Percentiles rank a stretch among this genome's conserved stretches.
Conservation (phyloP, 2,329 filamentous ascomycete species). For the Plenodomus tracheiphilus region DNA sequence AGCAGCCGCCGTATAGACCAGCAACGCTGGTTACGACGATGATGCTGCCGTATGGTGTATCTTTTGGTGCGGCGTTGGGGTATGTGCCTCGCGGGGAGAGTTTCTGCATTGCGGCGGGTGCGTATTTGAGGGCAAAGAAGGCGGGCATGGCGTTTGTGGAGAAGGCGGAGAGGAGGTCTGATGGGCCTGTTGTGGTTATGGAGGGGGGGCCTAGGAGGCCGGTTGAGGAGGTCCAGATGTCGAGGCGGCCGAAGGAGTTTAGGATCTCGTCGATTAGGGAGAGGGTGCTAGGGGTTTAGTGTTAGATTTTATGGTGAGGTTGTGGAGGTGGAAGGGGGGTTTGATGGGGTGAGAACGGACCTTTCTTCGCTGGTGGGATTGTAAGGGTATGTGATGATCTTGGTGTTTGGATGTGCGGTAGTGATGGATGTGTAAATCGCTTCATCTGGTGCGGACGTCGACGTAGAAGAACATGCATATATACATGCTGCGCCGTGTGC, state of each 20-base stretch:
- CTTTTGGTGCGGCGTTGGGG: conserved; percentile 64
- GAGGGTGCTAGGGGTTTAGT: no score
- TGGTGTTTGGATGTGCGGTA: conserved; percentile 56
- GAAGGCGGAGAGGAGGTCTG: conserved; percentile 61
- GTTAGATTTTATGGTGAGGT: no score
- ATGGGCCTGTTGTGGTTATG: conserved; percentile 60
- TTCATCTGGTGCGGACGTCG: conserved; percentile 49
- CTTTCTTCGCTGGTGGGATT: no score
- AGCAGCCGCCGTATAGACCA: conserved; percentile 60
- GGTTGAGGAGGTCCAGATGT: conserved; percentile 64
- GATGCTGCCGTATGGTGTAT: conserved; percentile 63
- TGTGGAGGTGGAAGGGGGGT: no score
- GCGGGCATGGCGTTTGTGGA: conserved; percentile 64
- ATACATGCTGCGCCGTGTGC: conserved; percentile 67
- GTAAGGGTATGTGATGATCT: conserved; percentile 65
- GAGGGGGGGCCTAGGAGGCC: conserved; percentile 59
- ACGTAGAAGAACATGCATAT: conserved; percentile 59
- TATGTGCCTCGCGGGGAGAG: conserved; percentile 59
- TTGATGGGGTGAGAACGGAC: no score
- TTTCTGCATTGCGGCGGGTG: conserved; percentile 66
- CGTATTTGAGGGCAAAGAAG: conserved; percentile 68
- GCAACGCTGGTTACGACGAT: conserved; percentile 64
- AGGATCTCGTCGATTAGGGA: conserved; percentile 65
- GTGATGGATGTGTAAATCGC: conserved; percentile 51
- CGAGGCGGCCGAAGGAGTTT: conserved; percentile 59